phyloP scores from a whole-genome alignment of 352 stramenopile species.

The Peronospora tabacina region DNA sequence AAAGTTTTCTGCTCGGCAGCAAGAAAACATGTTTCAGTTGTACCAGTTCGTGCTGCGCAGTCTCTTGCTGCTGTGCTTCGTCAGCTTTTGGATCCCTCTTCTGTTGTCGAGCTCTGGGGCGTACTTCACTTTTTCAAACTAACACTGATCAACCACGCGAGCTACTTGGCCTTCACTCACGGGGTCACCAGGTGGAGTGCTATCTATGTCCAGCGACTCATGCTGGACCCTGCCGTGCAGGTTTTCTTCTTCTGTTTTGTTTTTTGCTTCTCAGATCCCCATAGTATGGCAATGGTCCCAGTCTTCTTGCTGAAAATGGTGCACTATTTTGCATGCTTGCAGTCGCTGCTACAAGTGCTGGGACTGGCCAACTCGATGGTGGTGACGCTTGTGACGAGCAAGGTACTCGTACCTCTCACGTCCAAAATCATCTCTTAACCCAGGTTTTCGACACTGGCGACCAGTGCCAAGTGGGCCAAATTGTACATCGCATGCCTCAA shows the following conservation, averaged over 20 bases:
- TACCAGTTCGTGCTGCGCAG: conserved; percentile 63
- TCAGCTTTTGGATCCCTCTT: conserved; percentile 64
- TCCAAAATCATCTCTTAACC: conserved; percentile 55
- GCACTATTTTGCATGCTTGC: conserved; percentile 58
- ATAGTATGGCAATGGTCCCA: conserved; percentile 67
- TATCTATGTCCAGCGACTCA: conserved; percentile 70
- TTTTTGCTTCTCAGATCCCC: conserved; percentile 75
- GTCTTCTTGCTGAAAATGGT: conserved; percentile 78
- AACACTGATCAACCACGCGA: conserved; percentile 67
- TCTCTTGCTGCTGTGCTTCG: conserved; percentile 60
- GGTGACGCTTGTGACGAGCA: conserved; percentile 39
- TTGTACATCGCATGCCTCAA: conserved; percentile 73
- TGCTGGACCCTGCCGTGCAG: conserved; percentile 77
- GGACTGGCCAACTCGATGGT: conserved; percentile 32
- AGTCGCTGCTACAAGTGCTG: conserved; percentile 52
- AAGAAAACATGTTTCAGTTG: conserved; percentile 59
- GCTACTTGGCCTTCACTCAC: conserved; percentile 77
- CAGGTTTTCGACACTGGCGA: conserved; percentile 43
- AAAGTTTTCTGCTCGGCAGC: conserved; percentile 47
- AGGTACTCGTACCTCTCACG: conserved; percentile 46
- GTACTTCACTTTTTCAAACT: conserved; percentile 79
- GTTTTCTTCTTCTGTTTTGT: conserved; percentile 81
- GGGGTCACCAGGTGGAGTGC: conserved; percentile 60
- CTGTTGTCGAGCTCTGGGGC: conserved; percentile 34
- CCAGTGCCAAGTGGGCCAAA: conserved; percentile 67